Evolutionary conservation across 1,284 basidiomycete genomes (phyloP), one percentile per base, ranked within the genome.

Genomic region (Cutaneotrichosporon daszewskae): DNA sequence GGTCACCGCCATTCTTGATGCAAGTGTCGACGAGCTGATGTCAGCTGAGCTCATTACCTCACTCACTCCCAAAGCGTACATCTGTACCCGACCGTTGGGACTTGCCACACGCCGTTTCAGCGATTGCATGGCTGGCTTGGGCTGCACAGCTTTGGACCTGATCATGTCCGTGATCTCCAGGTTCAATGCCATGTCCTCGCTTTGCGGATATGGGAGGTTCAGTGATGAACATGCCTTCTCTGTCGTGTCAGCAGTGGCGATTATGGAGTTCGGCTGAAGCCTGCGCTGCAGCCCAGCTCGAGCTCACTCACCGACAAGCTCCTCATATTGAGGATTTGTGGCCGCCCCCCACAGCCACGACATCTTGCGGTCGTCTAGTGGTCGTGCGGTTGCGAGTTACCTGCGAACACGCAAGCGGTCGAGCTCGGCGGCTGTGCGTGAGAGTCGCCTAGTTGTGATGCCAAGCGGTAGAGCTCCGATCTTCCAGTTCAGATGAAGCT

Each of bases 101-200:
- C 96, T 87, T 56, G 84, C 83, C 37, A 98, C 74, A 31, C 94
- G 79, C 26, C 82, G 79, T 71, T 92, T 91, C 60, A 99, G 76
- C 27, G 85, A 81, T 51, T 85, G 84, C 83, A 92, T 87, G 2
- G 94, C 87, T 50, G 86, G 82, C 67, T 86, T 86, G 10, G 91
- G 82, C 19, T 79, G 79, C 0, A 87, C 85, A 32, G 85, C 82
- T 74, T 94, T 94, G 14, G 90, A 89, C 44, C 91, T 81, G 64
- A 99, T 91, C 72, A 94, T 84, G 72, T 98, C 94, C 55, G 89
- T 91, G 75, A 97, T 88, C 66, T 97, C 91, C 51, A 98, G 83
- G 61, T 89, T 90, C 54, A 91, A 77, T 3, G 88, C 87, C 33
- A 97, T 92, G 68, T 97, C 91, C 68, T 94, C 89, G 16, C 72